These are phyloP conservation scores for Chytriomyces confervae DNA, from an alignment of 192 early-diverging fungal species.

Conservation along the genomic window DNA sequence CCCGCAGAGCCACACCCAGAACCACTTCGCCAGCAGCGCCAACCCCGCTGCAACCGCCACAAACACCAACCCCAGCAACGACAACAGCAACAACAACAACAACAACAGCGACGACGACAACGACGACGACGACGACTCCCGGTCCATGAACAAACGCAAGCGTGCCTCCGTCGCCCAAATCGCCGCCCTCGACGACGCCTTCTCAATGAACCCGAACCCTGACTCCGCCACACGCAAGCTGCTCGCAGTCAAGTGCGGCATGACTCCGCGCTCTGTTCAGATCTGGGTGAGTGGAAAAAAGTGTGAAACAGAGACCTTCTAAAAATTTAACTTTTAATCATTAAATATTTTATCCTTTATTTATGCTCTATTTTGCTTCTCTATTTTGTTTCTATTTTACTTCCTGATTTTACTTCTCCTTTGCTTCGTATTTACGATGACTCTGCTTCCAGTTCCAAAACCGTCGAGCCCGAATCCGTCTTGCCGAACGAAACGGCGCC, in stretches of 20 bases:
- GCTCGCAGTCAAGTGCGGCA: not conserved
- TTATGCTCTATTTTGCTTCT: not conserved
- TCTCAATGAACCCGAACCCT: slow-evolving; percentile 27
- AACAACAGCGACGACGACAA: not conserved
- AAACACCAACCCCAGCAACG: not conserved
- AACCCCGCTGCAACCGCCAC: not conserved
- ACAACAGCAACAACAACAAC: not conserved
- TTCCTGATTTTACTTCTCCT: not conserved
- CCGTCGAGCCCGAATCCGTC: slow-evolving; percentile 14
- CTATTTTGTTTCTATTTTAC: not conserved
- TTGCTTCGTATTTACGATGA: not conserved
- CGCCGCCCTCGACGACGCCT: slow-evolving; percentile 5
- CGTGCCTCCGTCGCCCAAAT: slow-evolving; percentile 9
- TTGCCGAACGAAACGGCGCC: slow-evolving; percentile 21
- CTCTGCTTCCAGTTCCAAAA: slow-evolving; percentile 17
- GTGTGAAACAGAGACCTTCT: not conserved
- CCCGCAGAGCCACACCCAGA: too few species aligned
- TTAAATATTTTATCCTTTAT: not conserved
- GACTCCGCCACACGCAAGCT: slow-evolving; percentile 3
- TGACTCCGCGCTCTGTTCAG: slow-evolving; percentile 20
- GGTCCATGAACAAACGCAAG: not conserved
- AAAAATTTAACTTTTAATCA: not conserved
- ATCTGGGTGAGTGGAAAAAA: slow-evolving; percentile 17
- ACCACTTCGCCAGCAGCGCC: not conserved
- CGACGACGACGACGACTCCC: not conserved